Base-by-base conservation (phyloP, 495 filamentous ascomycete genomes). In the Pseudoneurospora amorphoporcata region DNA sequence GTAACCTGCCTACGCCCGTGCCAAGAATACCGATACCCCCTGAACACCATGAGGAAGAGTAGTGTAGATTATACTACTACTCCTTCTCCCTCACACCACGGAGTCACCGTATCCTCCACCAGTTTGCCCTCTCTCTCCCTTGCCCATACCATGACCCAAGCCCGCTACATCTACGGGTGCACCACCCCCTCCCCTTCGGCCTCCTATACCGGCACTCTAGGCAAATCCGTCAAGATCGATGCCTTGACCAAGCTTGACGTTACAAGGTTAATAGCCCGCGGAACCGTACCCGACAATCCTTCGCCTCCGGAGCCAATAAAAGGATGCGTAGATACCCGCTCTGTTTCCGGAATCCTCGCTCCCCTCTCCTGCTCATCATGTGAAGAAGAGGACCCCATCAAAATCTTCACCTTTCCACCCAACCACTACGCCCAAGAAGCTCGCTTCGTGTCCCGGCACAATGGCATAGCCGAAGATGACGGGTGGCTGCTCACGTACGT, bases 11-110 rank as follows among this genome's bases (percentile, higher is more conserved):
- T 12, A 80, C 83, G 12, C 88, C 87, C 3, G 71, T 72, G 39
- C 75, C 76, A 0, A 81, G 80, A 68, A 29, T 19, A 7, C 69
- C 76, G 4, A 73, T 81, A 37, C 79, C 80, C 3, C 72, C 73
- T 5, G 77, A 81, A 68, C 80, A 84, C 39, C 73, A 75, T n/a
- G 87, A 88, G 69, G 84, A 84, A 72, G 88, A 90, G 65, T 87
- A 91, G 74, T 90, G 88, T 71, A 85, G 89, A 32, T 82, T 92
- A 6, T 91, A 91, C 75, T 91, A 90, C 73, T 91, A 90, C 75
- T 79, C 81, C 45, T 91, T 91, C 76, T 73, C 10, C 81, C 88
- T 12, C 23, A 43, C 8, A 71, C 16, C 14, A 8, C 19, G 37
- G 1, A 42, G 8, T 2, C 75, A 10, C 40, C 73, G 17, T 61